phyloP scores from a whole-genome alignment of 2,329 filamentous ascomycete species.

The Aspergillus hortae region DNA sequence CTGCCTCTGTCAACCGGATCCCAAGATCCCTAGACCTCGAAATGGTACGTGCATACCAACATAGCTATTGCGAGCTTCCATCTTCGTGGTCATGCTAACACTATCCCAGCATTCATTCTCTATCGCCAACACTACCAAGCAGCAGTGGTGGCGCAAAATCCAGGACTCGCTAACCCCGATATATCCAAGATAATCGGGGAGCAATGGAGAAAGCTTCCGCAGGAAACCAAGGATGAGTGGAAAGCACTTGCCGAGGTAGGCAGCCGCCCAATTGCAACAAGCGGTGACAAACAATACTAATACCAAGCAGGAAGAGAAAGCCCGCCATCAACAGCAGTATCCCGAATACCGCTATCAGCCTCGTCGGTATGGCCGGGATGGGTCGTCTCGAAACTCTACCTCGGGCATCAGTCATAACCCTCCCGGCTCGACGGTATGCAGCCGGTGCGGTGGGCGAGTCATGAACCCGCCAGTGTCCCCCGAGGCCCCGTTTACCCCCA shows the following conservation, averaged over 20 bases:
- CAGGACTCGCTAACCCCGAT: conserved; percentile 89
- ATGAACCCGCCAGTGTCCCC: conserved; percentile 46
- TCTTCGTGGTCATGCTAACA: conserved; percentile 49
- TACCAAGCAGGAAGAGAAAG: conserved; percentile 70
- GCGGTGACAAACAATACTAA: conserved; percentile 1
- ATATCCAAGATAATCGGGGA: conserved; percentile 96
- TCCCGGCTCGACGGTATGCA: conserved; percentile 37
- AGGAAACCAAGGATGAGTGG: conserved; percentile 78
- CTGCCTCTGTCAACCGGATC: conserved; percentile 67
- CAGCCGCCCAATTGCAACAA: conserved; percentile 6
- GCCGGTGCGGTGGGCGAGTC: conserved; percentile 45
- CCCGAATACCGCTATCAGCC: conserved; percentile 95
- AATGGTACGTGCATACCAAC: conserved; percentile 56
- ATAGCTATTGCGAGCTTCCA: conserved; percentile 8
- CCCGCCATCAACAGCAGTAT: conserved; percentile 81
- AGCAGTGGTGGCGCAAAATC: conserved; percentile 73
- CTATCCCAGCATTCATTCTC: conserved; percentile 89
- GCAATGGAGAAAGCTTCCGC: conserved; percentile 77
- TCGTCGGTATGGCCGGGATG: conserved; percentile 61
- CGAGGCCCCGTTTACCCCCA: conserved; percentile 39
- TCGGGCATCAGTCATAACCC: conserved; percentile 36
- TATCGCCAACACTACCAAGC: conserved; percentile 93
- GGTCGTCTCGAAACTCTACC: conserved; percentile 34
- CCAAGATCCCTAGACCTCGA: conserved; percentile 67
- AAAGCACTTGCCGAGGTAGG: conserved; percentile 77